Conservation (phyloP, 129 eudicot genomes). For the Arctium minus region DNA sequence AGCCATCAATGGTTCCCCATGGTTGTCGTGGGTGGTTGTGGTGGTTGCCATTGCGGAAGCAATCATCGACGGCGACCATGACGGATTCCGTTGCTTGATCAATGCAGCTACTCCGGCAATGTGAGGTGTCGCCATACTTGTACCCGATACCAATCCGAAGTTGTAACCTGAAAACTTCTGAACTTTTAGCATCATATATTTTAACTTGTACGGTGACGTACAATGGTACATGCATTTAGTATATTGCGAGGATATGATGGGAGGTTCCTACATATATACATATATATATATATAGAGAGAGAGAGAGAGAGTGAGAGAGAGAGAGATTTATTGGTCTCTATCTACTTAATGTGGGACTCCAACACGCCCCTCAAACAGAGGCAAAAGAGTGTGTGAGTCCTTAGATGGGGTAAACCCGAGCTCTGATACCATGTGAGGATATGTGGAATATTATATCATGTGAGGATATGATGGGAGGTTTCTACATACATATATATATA, state of each 20-base stretch:
- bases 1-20: conserved; percentile 74
- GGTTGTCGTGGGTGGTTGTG: conserved; percentile 57
- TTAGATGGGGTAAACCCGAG: too few species aligned
- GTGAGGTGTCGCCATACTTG: conserved; percentile 98
- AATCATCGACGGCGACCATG: conserved; percentile 92
- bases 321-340: too few species aligned
- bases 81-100: conserved; percentile 67
- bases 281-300: too few species aligned
- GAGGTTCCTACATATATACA: neutral
- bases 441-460: too few species aligned
- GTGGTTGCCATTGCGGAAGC: conserved; percentile 96
- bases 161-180: conserved; percentile 40
- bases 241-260: neutral
- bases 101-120: conserved; percentile 90
- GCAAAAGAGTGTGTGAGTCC: too few species aligned
- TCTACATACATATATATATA: too few species aligned
- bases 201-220: neutral
- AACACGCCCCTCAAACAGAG: too few species aligned
- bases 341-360: too few species aligned
- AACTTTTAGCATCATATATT: neutral
- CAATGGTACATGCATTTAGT: neutral
- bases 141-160: conserved; percentile 81
- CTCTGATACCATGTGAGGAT: too few species aligned
- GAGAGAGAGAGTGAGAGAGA: too few species aligned
- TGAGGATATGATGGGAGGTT: too few species aligned